phyloP scores from a whole-genome alignment of 352 stramenopile species.

The Pythium graminicola region DNA sequence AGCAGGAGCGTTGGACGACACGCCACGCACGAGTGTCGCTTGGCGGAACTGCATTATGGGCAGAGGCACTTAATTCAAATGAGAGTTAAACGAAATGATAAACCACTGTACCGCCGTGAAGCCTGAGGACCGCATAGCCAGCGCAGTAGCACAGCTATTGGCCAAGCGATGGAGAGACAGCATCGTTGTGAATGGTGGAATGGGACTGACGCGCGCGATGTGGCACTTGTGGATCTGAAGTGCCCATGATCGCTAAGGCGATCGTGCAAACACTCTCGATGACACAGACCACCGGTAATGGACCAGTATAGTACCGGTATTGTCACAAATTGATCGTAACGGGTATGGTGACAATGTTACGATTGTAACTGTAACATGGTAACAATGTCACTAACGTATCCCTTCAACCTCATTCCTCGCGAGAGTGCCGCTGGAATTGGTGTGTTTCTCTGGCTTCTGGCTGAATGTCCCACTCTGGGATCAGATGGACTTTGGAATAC shows the following conservation, averaged over 20 bases:
- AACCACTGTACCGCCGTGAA: background rate
- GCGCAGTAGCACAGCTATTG: background rate
- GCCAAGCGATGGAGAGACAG: conserved; percentile 15
- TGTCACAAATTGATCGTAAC: background rate
- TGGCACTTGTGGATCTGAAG: conserved; percentile 7
- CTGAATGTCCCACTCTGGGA: conserved; percentile 14
- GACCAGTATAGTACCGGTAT: conserved; percentile 4
- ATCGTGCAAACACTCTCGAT: conserved; percentile 24
- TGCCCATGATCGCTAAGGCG: background rate
- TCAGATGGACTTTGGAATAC: conserved; percentile 5
- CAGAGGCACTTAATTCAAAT: background rate
- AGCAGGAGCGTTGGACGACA: conserved; percentile 1
- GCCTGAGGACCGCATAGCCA: background rate
- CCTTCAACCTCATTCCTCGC: too few species aligned
- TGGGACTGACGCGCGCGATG: conserved; percentile 12
- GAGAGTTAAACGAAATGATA: background rate
- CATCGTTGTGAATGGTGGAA: conserved; percentile 8
- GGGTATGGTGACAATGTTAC: too few species aligned
- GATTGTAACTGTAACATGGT: too few species aligned
- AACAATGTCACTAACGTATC: background rate
- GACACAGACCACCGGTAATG: conserved; percentile 18
- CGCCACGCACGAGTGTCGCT: background rate
- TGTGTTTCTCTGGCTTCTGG: conserved; percentile 16
- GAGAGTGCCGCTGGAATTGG: background rate
- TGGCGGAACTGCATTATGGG: background rate